Evolutionary conservation across 1,284 basidiomycete genomes (phyloP).

Genomic region (Cryptococcus floricola): DNA sequence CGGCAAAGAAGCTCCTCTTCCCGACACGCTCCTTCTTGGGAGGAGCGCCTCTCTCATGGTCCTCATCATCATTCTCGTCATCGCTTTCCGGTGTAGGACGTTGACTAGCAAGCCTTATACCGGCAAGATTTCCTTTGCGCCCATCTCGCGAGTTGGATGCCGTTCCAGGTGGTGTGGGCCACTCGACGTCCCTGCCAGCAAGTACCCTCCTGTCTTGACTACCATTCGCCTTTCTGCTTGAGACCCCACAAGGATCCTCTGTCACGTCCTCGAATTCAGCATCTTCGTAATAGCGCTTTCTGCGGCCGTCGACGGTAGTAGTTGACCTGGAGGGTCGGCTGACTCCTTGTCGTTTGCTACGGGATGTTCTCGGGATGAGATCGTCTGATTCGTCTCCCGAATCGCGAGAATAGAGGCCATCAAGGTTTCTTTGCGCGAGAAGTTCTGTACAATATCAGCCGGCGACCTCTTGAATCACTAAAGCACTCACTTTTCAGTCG

Average conservation of each 20-base stretch:
- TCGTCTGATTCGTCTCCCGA: not conserved
- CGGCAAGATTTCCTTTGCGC: too few relatives aligned
- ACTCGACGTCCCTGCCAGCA: not conserved
- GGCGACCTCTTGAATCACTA: not conserved
- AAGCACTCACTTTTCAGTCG: constrained; percentile 40
- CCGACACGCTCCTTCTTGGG: too few relatives aligned
- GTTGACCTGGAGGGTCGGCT: constrained; percentile 2
- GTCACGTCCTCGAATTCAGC: constrained; percentile 3
- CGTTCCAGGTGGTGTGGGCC: not conserved
- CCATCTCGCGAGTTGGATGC: too few relatives aligned
- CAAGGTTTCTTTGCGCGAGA: constrained; percentile 17
- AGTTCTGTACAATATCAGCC: constrained; percentile 14
- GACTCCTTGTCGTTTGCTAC: constrained; percentile 23
- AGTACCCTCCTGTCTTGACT: not conserved
- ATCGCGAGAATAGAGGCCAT: constrained; percentile 4
- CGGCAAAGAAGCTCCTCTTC: not conserved
- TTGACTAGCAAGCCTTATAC: not conserved
- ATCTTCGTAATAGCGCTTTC: not conserved
- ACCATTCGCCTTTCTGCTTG: not conserved
- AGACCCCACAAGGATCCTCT: constrained; percentile 21
- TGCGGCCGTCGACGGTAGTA: not conserved
- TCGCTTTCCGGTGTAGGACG: not conserved
- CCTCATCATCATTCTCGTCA: not conserved
- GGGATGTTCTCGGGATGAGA: constrained; percentile 12
- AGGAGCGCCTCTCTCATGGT: not conserved